Evolutionary conservation across 228 moss, liverwort and hornwort species (phyloP).

Genomic region (Sphagnum magellanicum): DNA sequence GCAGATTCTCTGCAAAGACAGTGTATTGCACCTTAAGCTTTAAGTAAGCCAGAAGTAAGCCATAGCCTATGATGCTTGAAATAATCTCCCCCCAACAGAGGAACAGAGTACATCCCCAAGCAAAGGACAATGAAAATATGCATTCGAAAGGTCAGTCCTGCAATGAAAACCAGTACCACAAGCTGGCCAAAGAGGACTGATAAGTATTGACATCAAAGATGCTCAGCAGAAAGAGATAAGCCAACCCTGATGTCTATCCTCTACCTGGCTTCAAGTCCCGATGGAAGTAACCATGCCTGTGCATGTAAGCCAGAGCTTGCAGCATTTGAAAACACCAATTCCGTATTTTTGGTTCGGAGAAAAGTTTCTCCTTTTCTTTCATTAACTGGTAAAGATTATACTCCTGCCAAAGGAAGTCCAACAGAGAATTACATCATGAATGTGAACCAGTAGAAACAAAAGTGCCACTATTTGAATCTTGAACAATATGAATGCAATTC

Average conservation of each 20-base stretch:
- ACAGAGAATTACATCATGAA: background rate
- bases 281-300: slow-evolving; percentile 74
- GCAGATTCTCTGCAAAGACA: slow-evolving; percentile 33
- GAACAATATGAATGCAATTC: slow-evolving; percentile 68
- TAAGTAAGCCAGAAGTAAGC: background rate
- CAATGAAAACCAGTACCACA: too few relatives aligned
- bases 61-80: background rate
- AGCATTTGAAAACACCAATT: slow-evolving; percentile 73
- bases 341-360: slow-evolving; percentile 64
- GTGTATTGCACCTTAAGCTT: background rate
- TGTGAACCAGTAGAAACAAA: background rate
- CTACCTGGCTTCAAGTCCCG: slow-evolving; percentile 85
- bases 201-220: background rate
- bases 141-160: too few relatives aligned
- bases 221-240: background rate
- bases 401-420: slow-evolving; percentile 29
- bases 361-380: slow-evolving; percentile 63
- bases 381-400: slow-evolving; percentile 71
- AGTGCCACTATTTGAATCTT: slow-evolving; percentile 21
- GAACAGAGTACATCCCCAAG: background rate
- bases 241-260: background rate
- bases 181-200: too few relatives aligned
- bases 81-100: background rate
- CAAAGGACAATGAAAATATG: too few relatives aligned
- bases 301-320: slow-evolving; percentile 80